Base-by-base conservation (phyloP, 495 filamentous ascomycete genomes). In the Physcia stellaris region DNA sequence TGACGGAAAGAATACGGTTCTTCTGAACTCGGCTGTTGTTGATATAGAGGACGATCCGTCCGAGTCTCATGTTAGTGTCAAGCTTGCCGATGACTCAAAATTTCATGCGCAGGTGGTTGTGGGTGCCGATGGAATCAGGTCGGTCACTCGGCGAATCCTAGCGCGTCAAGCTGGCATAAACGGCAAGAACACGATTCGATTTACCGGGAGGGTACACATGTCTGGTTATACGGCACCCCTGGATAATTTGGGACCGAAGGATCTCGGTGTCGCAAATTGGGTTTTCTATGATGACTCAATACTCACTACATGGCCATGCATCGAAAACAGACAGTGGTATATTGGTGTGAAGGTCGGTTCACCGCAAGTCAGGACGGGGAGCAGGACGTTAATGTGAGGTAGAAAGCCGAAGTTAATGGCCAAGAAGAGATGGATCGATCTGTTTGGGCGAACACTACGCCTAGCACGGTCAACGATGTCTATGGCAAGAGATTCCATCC, bases 281-380 rank as follows among this genome's bases (percentile, higher is more conserved):
- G 12, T 35, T 13, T 22, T 35, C 33, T 35, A 35, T 35, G 33
- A 35, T 35, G 15, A 31, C 21, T 21, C 42, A 6, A 46, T 44
- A 13, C 20, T 46, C n/a, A 46, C 42, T n/a, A 46, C 42, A 6
- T 46, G 42, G 42, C 42, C 42, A 12, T 46, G 42, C 30, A 45
- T 15, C 4, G 40, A 46, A 22, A 45, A 46, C 17, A 31, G 42
- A 28, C 42, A 46, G 26, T 46, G 42, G 42, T 46, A 24, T 29
- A 46, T 46, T 35, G 42, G 42, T 12, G 42, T 46, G 12, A 46
- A 42, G 42, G 42, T 43, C 24, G 16, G 42, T 5, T 35, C 29
- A 32, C 18, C 29, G 3, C 3, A 15, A 15, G 13, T 17, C n/a
- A n/a, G n/a, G n/a, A n/a, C n/a, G n/a, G n/a, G n/a, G n/a, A n/a